These are phyloP conservation scores for Suillus luteus DNA, from an alignment of 768 basidiomycete genomes.

Conservation along the genomic window DNA sequence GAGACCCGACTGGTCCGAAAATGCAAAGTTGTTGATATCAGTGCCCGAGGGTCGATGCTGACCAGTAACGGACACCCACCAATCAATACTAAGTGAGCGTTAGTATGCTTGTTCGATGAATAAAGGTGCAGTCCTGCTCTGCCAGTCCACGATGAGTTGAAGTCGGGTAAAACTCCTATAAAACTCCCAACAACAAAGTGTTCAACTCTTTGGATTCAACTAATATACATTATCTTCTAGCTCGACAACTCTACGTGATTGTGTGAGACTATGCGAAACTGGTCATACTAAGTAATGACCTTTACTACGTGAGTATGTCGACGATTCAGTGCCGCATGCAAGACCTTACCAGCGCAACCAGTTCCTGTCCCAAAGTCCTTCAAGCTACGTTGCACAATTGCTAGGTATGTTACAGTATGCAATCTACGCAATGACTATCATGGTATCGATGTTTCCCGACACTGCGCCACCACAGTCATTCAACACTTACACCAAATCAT, in stretches of 20 bases:
- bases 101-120: no score
- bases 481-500: neutral
- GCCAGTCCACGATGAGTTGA: no score
- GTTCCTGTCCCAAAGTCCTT: neutral
- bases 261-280: neutral
- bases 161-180: constrained; percentile 2
- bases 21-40: no score
- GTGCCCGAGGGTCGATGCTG: no score
- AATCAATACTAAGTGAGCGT: no score
- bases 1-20: no score
- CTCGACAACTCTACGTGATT: neutral
- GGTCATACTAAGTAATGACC: neutral
- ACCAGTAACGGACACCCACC: no score
- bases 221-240: neutral
- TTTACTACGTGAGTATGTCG: neutral
- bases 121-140: no score
- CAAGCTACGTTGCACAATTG: neutral
- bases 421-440: neutral
- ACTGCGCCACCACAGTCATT: neutral
- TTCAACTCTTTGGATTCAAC: neutral
- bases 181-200: neutral
- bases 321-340: neutral
- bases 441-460: neutral
- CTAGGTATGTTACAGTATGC: neutral
- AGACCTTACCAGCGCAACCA: neutral